Percentiles rank a stretch among this genome's conserved stretches.
Conservation (phyloP, 2,329 filamentous ascomycete species). For the Pestalotiopsis sp. region DNA sequence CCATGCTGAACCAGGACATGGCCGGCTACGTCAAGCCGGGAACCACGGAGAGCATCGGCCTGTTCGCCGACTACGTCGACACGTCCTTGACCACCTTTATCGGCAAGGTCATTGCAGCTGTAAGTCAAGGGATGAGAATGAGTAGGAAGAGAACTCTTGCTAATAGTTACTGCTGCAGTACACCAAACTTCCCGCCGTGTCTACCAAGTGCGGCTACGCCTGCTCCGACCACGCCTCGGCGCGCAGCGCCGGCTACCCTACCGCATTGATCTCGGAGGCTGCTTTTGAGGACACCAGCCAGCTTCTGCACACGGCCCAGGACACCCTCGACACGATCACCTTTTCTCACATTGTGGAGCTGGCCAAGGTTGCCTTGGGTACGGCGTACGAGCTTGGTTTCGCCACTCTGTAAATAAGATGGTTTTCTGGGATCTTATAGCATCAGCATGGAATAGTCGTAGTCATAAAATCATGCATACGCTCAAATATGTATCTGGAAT, state of each 20-base stretch:
- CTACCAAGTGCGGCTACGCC: constrained; percentile 53
- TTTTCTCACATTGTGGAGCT: constrained; percentile 68
- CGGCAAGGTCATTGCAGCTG: constrained; percentile 34
- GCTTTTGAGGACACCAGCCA: constrained; percentile 62
- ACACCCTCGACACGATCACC: constrained; percentile 68
- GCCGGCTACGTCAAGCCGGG: constrained; percentile 36
- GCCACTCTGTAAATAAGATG: constrained; percentile 9
- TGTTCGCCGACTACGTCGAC: constrained; percentile 41
- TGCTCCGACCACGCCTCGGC: constrained; percentile 72
- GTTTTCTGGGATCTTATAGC: background rate
- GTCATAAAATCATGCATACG: background rate
- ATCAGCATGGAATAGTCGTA: background rate
- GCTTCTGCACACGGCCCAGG: constrained; percentile 72
- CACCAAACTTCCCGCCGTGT: constrained; percentile 39
- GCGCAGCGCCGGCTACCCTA: constrained; percentile 64
- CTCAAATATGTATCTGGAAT: too few species aligned
- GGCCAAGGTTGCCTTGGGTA: constrained; percentile 49
- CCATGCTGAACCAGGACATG: constrained; percentile 47
- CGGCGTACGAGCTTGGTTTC: constrained; percentile 46
- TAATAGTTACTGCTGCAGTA: constrained; percentile 25
- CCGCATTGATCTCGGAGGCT: constrained; percentile 64
- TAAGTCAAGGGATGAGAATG: constrained; percentile 13
- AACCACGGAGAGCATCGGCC: constrained; percentile 31
- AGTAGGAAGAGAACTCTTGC: background rate
- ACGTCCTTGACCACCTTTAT: constrained; percentile 35